A percentile compares a stretch with the other conserved stretches of the same genome.
Evolutionary conservation across 257 asterid genomes (phyloP).

Genomic region (Nicotiana attenuata): DNA sequence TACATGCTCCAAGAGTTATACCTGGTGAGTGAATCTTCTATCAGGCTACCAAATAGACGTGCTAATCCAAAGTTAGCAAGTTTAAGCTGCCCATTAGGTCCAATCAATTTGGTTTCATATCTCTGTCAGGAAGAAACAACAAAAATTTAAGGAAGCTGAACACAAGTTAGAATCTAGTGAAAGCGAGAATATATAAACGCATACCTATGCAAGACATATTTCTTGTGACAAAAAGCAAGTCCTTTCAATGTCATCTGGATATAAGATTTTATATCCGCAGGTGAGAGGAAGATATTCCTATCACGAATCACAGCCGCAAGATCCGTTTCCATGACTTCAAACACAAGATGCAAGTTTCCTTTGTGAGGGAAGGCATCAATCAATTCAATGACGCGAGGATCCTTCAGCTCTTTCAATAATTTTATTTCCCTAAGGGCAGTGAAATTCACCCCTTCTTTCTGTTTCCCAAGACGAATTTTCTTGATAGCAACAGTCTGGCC

Average conservation of each 20-base stretch:
- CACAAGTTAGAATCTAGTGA: neutral
- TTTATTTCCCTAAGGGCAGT: slow-evolving; percentile 94
- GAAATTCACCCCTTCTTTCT: slow-evolving; percentile 94
- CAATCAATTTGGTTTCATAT: too few relatives aligned
- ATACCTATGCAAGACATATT: slow-evolving; percentile 43
- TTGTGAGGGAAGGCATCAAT: slow-evolving; percentile 86
- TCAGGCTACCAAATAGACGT: too few relatives aligned
- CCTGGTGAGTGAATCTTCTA: slow-evolving; percentile 35
- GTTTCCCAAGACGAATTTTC: slow-evolving; percentile 92
- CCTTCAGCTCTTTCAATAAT: slow-evolving; percentile 92
- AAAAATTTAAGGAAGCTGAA: slow-evolving; percentile 8
- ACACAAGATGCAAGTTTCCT: slow-evolving; percentile 94
- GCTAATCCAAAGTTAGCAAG: too few relatives aligned
- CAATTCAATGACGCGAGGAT: slow-evolving; percentile 76
- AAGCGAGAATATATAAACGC: neutral
- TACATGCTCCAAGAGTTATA: slow-evolving; percentile 19
- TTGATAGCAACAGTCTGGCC: slow-evolving; percentile 92
- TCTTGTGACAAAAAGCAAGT: too few relatives aligned
- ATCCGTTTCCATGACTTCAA: slow-evolving; percentile 99
- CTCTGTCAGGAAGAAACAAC: neutral
- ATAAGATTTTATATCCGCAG: too few relatives aligned
- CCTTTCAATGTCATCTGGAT: too few relatives aligned
- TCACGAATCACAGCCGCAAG: slow-evolving; percentile 83
- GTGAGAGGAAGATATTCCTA: too few relatives aligned
- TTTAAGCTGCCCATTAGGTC: too few relatives aligned